Percentiles rank a stretch among this genome's conserved stretches.
phyloP scores from a whole-genome alignment of 345 rosid genomes.

The Salix arbutifolia region DNA sequence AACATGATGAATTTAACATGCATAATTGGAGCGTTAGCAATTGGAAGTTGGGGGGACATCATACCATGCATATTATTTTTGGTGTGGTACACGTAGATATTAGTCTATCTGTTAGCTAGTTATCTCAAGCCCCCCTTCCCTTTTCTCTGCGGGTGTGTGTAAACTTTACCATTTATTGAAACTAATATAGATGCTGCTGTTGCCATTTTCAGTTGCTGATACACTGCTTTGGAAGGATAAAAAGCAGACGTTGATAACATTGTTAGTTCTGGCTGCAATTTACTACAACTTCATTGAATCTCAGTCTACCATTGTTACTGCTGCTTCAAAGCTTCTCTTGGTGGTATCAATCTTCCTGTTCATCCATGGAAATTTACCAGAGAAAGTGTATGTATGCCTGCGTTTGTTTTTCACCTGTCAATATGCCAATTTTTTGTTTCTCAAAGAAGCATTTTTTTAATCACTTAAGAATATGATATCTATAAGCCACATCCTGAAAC shows the following conservation, averaged over 20 bases:
- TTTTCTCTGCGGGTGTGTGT: not conserved
- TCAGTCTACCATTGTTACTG: conserved; percentile 50
- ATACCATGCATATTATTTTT: not conserved
- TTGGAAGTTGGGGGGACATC: not conserved
- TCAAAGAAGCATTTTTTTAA: not conserved
- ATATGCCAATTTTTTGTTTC: conserved; percentile 4
- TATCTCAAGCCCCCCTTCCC: not conserved
- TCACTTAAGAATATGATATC: not conserved
- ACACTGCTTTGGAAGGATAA: conserved; percentile 84
- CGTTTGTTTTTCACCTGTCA: conserved; percentile 8
- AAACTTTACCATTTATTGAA: not conserved
- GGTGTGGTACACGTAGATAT: not conserved
- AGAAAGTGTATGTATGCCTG: conserved; percentile 53
- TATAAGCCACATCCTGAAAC: not conserved
- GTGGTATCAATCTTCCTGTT: conserved; percentile 52
- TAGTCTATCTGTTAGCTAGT: not conserved
- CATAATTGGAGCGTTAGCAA: not conserved
- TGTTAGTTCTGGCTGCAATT: conserved; percentile 52
- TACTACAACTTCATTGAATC: conserved; percentile 69
- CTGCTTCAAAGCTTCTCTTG: conserved; percentile 65
- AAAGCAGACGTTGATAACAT: conserved; percentile 45
- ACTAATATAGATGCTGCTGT: conserved; percentile 9
- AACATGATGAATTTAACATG: not conserved
- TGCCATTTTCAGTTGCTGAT: conserved; percentile 71
- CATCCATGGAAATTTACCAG: conserved; percentile 76